phyloP scores from a whole-genome alignment of 1,284 basidiomycete genomes.

The Abortiporus biennis region DNA sequence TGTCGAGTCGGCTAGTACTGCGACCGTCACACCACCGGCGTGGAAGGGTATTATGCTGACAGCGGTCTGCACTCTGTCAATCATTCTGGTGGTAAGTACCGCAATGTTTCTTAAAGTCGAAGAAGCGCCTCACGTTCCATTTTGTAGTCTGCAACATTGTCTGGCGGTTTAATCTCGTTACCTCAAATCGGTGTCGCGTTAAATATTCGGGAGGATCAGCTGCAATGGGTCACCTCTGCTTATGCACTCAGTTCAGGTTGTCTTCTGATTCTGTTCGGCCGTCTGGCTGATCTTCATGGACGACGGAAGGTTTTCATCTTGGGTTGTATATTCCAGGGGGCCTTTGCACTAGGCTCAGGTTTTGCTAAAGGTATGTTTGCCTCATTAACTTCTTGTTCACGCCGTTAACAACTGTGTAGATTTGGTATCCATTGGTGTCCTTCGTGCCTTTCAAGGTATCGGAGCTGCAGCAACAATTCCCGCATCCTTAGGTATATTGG shows the following conservation, averaged over 20 bases:
- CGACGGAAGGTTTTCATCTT: slow-evolving; percentile 44
- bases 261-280: slow-evolving; percentile 49
- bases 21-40: not conserved
- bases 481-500: slow-evolving; percentile 72
- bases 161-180: slow-evolving; percentile 39
- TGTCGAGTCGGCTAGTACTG: not conserved
- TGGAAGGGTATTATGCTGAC: slow-evolving; percentile 3
- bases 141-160: slow-evolving; percentile 26
- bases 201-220: slow-evolving; percentile 32
- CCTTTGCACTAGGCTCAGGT: slow-evolving; percentile 34
- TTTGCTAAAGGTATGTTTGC: slow-evolving; percentile 37
- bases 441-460: slow-evolving; percentile 66
- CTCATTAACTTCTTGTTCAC: not conserved
- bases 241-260: slow-evolving; percentile 52
- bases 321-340: slow-evolving; percentile 33
- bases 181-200: slow-evolving; percentile 47
- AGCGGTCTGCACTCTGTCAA: slow-evolving; percentile 4
- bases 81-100: slow-evolving; percentile 4
- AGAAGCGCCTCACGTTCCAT: not conserved
- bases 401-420: slow-evolving; percentile 27
- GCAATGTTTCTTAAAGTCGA: not conserved
- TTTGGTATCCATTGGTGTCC: slow-evolving; percentile 50
- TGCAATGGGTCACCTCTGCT: slow-evolving; percentile 60
- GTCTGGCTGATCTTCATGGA: slow-evolving; percentile 56
- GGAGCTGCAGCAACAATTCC: slow-evolving; percentile 67